Percentiles rank a stretch among this genome's conserved stretches.
Conservation (phyloP, 1,139 yeast genomes). For the Blastobotrys buckinghamii region DNA sequence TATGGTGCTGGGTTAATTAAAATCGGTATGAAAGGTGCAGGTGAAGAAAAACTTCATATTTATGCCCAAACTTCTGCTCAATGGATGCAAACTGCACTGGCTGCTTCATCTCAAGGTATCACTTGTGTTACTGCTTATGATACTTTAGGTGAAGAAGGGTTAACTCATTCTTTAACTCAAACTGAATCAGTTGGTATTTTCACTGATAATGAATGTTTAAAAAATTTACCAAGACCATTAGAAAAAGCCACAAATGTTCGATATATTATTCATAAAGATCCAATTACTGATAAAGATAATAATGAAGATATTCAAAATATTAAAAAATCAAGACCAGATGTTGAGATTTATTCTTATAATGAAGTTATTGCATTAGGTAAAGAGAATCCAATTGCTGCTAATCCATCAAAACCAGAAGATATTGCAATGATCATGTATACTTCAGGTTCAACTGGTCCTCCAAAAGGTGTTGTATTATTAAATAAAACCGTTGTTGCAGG, state of each 20-base stretch:
- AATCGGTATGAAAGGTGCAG: slow-evolving; percentile 64
- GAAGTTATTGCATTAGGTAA: slow-evolving; percentile 66
- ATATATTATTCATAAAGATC: slow-evolving; percentile 65
- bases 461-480: slow-evolving; percentile 90
- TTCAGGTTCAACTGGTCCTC: slow-evolving; percentile 96
- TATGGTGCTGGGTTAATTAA: slow-evolving; percentile 72
- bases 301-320: slow-evolving; percentile 60
- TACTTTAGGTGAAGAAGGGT: slow-evolving; percentile 88
- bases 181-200: slow-evolving; percentile 74
- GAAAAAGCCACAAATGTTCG: slow-evolving; percentile 56
- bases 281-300: slow-evolving; percentile 54
- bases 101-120: slow-evolving; percentile 67
- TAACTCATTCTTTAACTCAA: slow-evolving; percentile 78
- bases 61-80: slow-evolving; percentile 77
- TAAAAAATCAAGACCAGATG: slow-evolving; percentile 69
- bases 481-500: slow-evolving; percentile 79
- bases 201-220: slow-evolving; percentile 71
- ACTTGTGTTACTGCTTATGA: slow-evolving; percentile 96
- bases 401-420: slow-evolving; percentile 65
- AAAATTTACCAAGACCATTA: slow-evolving; percentile 65
- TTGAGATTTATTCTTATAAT: slow-evolving; percentile 56
- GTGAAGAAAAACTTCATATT: slow-evolving; percentile 64
- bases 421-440: slow-evolving; percentile 94
- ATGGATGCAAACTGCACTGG: slow-evolving; percentile 89
- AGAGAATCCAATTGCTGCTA: slow-evolving; percentile 37